These are phyloP conservation scores for Hanseniaspora valbyensis DNA, from an alignment of 805 yeast species.

Conservation along the genomic window DNA sequence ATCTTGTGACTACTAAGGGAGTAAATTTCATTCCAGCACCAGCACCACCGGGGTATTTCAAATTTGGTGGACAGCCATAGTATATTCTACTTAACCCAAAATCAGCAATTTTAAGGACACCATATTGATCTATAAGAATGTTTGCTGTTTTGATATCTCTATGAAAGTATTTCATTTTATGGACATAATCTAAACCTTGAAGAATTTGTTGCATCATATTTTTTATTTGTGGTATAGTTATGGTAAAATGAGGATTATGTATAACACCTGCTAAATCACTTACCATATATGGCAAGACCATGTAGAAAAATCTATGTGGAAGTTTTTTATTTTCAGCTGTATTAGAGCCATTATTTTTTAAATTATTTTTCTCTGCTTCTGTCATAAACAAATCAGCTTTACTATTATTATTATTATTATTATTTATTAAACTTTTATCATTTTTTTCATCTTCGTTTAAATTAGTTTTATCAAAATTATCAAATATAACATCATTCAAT, in stretches of 20 bases:
- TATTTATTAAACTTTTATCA: too few relatives aligned
- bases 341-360: slow-evolving; percentile 14
- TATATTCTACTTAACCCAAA: slow-evolving; percentile 83
- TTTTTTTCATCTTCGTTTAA: slow-evolving; percentile 1
- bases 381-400: slow-evolving; percentile 16
- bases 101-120: slow-evolving; percentile 82
- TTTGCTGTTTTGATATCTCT: slow-evolving; percentile 97
- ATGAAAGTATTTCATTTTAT: slow-evolving; percentile 46
- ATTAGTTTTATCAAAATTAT: slow-evolving; percentile 26
- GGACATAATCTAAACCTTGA: slow-evolving; percentile 72
- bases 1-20: slow-evolving; percentile 80
- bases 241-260: slow-evolving; percentile 58
- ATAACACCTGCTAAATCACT: slow-evolving; percentile 83
- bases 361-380: slow-evolving; percentile 9
- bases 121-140: slow-evolving; percentile 63
- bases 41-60: slow-evolving; percentile 37
- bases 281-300: slow-evolving; percentile 87
- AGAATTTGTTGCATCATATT: slow-evolving; percentile 71
- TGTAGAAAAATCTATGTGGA: slow-evolving; percentile 45
- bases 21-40: slow-evolving; percentile 37
- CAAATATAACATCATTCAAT: slow-evolving; percentile 67
- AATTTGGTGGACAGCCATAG: slow-evolving; percentile 49
- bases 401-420: neutral
- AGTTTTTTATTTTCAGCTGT: slow-evolving; percentile 22
- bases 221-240: slow-evolving; percentile 63